Evolutionary conservation across 2,329 filamentous ascomycete genomes (phyloP), one percentile per base, ranked within the genome.

Genomic region (Neopestalotiopsis sp.): DNA sequence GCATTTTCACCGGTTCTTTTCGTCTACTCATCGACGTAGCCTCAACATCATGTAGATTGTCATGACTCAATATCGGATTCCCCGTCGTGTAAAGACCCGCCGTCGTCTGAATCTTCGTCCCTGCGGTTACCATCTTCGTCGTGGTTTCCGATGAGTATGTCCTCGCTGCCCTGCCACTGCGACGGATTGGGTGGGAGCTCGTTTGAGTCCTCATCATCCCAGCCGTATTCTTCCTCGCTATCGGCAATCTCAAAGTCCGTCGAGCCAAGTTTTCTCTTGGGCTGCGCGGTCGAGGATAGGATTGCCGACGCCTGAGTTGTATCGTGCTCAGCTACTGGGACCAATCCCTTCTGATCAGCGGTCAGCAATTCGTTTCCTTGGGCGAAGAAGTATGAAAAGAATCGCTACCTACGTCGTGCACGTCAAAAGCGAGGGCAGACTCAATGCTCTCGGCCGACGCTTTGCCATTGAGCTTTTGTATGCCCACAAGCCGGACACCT

Each of bases 201-300:
- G 67, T 87, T 86, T 68, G 91, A 90, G 73, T 91, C 89, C 59
- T 89, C 87, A 66, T 92, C 88, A 52, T 86, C 87, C 91, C 91
- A 94, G 14, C 90, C 91, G 74, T 93, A 93, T 71, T 93, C 91
- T 69, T 86, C 87, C 58, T 90, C 89, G 71, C 88, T 91, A 70
- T 90, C 88, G 2, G 87, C 84, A 60, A 90, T 83, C 73, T 90
- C 88, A 63, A 88, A 82, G 66, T 85, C 87, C 4, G 89, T 86
- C 59, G 91, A 86, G 42, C 82, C 83, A 66, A 92, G 83, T 77
- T 94, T 89, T 73, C 92, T 85, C 80, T 94, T 94, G 40, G 81
- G 83, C 34, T 81, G 81, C 69, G 84, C 70, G 69, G 77, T 77
- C 68, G 79, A 76, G 32, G 80, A 77, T 61, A 79, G 70, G 24